Conservation (phyloP, 192 early-diverging fungal species). For the Cladochytrium replicatum region DNA sequence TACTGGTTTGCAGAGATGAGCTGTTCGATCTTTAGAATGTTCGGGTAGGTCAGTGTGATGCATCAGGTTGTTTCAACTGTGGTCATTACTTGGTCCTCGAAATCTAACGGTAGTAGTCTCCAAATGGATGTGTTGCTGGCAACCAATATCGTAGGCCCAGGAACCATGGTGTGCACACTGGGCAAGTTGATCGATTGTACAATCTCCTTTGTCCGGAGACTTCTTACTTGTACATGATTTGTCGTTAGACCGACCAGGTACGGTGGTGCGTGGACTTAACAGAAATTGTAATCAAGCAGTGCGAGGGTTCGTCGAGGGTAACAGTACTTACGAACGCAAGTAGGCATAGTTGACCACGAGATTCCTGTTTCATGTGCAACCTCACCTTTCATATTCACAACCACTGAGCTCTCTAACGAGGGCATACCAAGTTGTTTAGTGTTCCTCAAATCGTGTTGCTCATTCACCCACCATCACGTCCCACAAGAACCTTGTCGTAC, state of each 20-base stretch:
- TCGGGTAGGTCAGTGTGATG: no score
- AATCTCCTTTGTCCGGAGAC: conserved; percentile 67
- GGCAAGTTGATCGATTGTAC: conserved; percentile 72
- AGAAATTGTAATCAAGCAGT: no score
- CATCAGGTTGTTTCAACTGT: not conserved
- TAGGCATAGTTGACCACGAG: conserved; percentile 27
- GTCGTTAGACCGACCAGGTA: conserved; percentile 62
- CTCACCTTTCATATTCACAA: conserved; percentile 20
- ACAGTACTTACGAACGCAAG: no score
- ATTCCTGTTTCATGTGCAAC: conserved; percentile 19
- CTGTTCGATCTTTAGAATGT: conserved; percentile 46
- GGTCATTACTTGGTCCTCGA: conserved; percentile 40
- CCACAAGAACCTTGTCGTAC: no score
- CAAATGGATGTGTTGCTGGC: conserved; percentile 30
- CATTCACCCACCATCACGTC: no score
- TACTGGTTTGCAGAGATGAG: conserved; percentile 27
- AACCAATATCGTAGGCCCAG: conserved; percentile 18
- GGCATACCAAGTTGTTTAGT: no score
- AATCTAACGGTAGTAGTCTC: conserved; percentile 41
- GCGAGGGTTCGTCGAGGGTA: no score
- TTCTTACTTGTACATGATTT: conserved; percentile 73
- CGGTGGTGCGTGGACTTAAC: conserved; percentile 48
- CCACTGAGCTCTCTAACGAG: no score
- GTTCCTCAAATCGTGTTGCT: no score
- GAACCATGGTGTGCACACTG: conserved; percentile 27